These are phyloP conservation scores for Ephemerocybe angulata DNA, from an alignment of 768 basidiomycete genomes.

Conservation along the genomic window DNA sequence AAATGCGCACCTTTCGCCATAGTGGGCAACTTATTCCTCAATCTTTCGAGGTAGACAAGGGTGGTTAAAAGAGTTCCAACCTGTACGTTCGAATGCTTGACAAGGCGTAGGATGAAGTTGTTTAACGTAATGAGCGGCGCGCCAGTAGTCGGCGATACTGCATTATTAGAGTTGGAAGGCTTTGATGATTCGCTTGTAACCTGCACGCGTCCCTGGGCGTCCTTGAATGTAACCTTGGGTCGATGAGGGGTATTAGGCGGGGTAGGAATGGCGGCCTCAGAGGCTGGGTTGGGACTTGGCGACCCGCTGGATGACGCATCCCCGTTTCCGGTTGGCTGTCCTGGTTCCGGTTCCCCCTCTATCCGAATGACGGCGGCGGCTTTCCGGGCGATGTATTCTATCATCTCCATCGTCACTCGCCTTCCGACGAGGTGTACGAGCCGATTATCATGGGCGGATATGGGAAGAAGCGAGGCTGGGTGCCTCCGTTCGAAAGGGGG, in stretches of 20 bases:
- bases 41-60: slow-evolving; percentile 85
- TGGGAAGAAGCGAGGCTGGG: slow-evolving; percentile 80
- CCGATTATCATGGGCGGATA: slow-evolving; percentile 71
- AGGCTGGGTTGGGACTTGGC: slow-evolving; percentile 28
- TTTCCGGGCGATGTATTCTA: slow-evolving; percentile 78
- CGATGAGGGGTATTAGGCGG: slow-evolving; percentile 27
- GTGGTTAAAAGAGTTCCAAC: slow-evolving; percentile 88
- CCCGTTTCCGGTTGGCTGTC: background rate
- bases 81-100: slow-evolving; percentile 81
- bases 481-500: slow-evolving; percentile 37
- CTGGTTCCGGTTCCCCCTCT: slow-evolving; percentile 42
- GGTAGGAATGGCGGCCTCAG: slow-evolving; percentile 67
- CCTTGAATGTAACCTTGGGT: slow-evolving; percentile 18
- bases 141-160: slow-evolving; percentile 6
- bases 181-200: background rate
- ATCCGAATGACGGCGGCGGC: slow-evolving; percentile 72
- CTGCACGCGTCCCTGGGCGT: background rate
- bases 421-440: slow-evolving; percentile 76
- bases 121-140: slow-evolving; percentile 57
- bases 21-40: slow-evolving; percentile 73
- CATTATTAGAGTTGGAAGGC: background rate
- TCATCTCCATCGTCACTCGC: slow-evolving; percentile 81
- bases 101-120: slow-evolving; percentile 80
- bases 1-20: slow-evolving; percentile 80
- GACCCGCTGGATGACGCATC: slow-evolving; percentile 7